Conservation (phyloP, 2,329 filamentous ascomycete genomes). For the Exophiala sideris region DNA sequence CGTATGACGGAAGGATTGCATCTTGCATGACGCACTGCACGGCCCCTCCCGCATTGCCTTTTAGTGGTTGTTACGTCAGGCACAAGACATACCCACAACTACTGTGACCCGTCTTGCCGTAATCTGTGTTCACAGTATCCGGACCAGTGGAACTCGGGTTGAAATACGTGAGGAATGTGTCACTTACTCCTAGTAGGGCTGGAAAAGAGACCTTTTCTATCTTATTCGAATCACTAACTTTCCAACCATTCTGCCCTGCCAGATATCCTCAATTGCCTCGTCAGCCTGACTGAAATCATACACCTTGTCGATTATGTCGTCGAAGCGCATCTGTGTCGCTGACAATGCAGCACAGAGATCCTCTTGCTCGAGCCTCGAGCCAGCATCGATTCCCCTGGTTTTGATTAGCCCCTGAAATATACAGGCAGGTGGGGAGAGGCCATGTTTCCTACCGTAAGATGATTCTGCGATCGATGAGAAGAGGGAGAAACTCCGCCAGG, state of each 20-base stretch:
- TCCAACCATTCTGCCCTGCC: slow-evolving; percentile 43
- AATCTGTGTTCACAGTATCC: too few species aligned
- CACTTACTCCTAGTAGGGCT: too few species aligned
- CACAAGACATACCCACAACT: too few species aligned
- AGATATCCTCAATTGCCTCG: slow-evolving; percentile 42
- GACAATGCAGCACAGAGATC: slow-evolving; percentile 38
- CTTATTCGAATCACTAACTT: slow-evolving; percentile 35
- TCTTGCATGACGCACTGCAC: background rate
- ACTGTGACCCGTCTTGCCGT: too few species aligned
- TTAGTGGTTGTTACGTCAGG: too few species aligned
- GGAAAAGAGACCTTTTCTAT: background rate
- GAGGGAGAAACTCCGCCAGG: slow-evolving; percentile 36
- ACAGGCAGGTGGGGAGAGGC: too few species aligned
- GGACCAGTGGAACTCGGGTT: too few species aligned
- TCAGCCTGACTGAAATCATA: slow-evolving; percentile 40
- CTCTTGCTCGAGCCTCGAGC: slow-evolving; percentile 41
- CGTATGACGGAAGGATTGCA: background rate
- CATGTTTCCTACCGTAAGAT: too few species aligned
- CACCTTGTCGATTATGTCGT: slow-evolving; percentile 39
- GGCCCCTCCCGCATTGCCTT: too few species aligned
- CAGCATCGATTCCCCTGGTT: slow-evolving; percentile 40
- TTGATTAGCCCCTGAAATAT: too few species aligned
- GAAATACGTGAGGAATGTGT: too few species aligned
- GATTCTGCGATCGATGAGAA: slow-evolving; percentile 39
- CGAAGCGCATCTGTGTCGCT: slow-evolving; percentile 27